Base-by-base conservation (phyloP, 768 basidiomycete genomes). In the Termitomyces heimii region DNA sequence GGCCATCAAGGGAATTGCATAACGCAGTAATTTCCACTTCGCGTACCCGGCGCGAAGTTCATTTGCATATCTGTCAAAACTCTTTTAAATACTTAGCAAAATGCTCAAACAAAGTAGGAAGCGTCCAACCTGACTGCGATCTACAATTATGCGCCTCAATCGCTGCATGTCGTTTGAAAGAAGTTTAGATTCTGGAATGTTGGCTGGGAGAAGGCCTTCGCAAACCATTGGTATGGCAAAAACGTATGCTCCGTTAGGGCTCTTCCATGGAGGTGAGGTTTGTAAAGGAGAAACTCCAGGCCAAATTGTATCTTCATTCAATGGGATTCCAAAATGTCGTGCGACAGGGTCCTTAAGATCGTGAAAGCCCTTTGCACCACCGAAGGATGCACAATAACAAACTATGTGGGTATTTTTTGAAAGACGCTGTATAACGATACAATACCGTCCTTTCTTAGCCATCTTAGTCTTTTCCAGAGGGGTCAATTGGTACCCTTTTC, bases 331-430 rank as follows among this genome's bases (percentile, higher is more conserved):
- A 60, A 76, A 77, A 51, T 65, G 62, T 35, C 64, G 68, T 13
- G 63, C 68, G 16, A 71, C 54, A 29, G 64, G 63, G 40, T 63
- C 58, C 22, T 43, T 53, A 12, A 74, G 62, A 44, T 67, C 59
- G 6, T 63, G 54, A 28, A 61, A 62, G 43, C 54, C 56, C 40
- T 57, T 67, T 6, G 67, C 67, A 5, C 66, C 59, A 5, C 71
- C 69, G 43, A 70, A 74, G 22, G 75, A 72, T 28, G 73, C 69
- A 57, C 75, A 59, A 45, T 69, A 67, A 56, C 73, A 77, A 50
- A 76, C 69, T 43, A 74, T 63, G 54, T 75, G 74, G 45, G 49
- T 48, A 14, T 67, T 62, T 12, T 56, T 62, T 22, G 58, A 59
- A 16, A 72, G 62, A 32, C 67, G 70, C 31, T 65, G 59, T 26